These are phyloP conservation scores for Microsporum canis DNA, from an alignment of 2,329 filamentous ascomycete species.

Conservation along the genomic window DNA sequence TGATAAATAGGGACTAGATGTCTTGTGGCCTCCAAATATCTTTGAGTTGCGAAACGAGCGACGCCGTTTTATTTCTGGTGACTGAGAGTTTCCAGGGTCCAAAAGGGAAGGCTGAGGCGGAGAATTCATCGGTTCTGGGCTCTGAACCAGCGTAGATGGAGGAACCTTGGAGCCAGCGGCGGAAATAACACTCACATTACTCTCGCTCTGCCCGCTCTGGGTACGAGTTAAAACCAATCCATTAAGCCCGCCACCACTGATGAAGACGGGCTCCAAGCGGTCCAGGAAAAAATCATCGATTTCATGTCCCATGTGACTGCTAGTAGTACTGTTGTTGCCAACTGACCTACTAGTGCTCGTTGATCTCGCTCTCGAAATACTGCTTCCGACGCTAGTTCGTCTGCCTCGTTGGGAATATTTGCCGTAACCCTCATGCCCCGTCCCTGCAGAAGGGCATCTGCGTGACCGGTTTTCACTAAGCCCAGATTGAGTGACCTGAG, in stretches of 20 bases:
- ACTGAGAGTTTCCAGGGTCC: background rate
- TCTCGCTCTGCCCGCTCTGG: conserved; percentile 32
- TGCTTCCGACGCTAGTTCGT: conserved; percentile 33
- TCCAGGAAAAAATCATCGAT: conserved; percentile 40
- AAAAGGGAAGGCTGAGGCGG: background rate
- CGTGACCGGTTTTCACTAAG: conserved; percentile 31
- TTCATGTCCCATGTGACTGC: conserved; percentile 29
- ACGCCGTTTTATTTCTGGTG: conserved; percentile 14
- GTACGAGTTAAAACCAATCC: conserved; percentile 26
- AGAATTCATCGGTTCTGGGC: conserved; percentile 24
- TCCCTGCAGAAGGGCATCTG: conserved; percentile 82
- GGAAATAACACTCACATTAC: conserved; percentile 24
- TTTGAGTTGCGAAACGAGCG: conserved; percentile 21
- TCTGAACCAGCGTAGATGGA: conserved; percentile 15
- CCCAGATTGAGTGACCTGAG: conserved; percentile 42
- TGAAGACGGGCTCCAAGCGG: conserved; percentile 40
- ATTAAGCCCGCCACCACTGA: conserved; percentile 35
- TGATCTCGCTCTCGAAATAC: conserved; percentile 30
- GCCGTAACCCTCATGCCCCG: conserved; percentile 64
- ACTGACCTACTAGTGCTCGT: conserved; percentile 31
- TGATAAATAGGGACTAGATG: background rate
- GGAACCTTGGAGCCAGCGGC: conserved; percentile 1
- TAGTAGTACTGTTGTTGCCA: conserved; percentile 33
- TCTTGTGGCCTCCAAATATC: conserved; percentile 17
- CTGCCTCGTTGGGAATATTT: conserved; percentile 37